A percentile compares a stretch with the other conserved stretches of the same genome.
Conservation (phyloP, 257 asterid species). For the Ophiorrhiza pumila region DNA sequence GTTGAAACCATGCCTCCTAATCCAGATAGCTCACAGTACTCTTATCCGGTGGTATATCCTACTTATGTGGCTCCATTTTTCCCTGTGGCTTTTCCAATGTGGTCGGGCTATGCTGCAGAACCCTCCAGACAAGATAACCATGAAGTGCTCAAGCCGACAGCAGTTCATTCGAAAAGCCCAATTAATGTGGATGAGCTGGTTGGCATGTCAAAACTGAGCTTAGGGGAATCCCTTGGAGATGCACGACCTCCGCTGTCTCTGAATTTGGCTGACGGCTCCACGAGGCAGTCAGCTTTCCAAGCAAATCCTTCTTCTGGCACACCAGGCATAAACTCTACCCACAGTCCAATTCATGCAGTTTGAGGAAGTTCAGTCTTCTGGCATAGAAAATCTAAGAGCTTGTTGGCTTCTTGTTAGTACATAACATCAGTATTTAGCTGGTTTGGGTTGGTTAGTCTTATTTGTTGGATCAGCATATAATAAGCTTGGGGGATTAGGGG, state of each 20-base stretch:
- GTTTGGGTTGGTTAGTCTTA: slow-evolving; percentile 24
- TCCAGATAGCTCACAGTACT: slow-evolving; percentile 49
- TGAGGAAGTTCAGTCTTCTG: slow-evolving; percentile 25
- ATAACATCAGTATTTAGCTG: slow-evolving; percentile 19
- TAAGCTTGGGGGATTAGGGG: neutral
- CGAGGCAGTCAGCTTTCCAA: slow-evolving; percentile 94
- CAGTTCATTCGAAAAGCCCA: slow-evolving; percentile 81
- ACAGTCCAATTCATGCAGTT: slow-evolving; percentile 74
- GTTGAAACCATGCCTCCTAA: slow-evolving; percentile 40
- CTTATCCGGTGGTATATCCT: slow-evolving; percentile 73
- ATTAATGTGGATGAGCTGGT: slow-evolving; percentile 86
- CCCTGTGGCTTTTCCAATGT: slow-evolving; percentile 64
- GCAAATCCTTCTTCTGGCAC: slow-evolving; percentile 62
- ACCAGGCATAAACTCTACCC: slow-evolving; percentile 64
- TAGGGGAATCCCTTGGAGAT: slow-evolving; percentile 70
- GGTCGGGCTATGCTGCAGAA: slow-evolving; percentile 62
- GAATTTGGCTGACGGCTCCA: slow-evolving; percentile 68
- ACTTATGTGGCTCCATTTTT: slow-evolving; percentile 73
- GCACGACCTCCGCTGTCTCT: slow-evolving; percentile 58
- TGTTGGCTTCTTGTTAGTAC: slow-evolving; percentile 26
- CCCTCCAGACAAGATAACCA: slow-evolving; percentile 62
- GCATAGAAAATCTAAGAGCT: slow-evolving; percentile 17
- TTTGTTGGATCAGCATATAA: slow-evolving; percentile 21
- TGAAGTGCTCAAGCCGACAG: slow-evolving; percentile 90
- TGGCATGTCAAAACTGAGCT: slow-evolving; percentile 84